A percentile compares a stretch with the other conserved stretches of the same genome.
Evolutionary conservation across 2,329 filamentous ascomycete species (phyloP).

Genomic region (Byssochlamys sp.): DNA sequence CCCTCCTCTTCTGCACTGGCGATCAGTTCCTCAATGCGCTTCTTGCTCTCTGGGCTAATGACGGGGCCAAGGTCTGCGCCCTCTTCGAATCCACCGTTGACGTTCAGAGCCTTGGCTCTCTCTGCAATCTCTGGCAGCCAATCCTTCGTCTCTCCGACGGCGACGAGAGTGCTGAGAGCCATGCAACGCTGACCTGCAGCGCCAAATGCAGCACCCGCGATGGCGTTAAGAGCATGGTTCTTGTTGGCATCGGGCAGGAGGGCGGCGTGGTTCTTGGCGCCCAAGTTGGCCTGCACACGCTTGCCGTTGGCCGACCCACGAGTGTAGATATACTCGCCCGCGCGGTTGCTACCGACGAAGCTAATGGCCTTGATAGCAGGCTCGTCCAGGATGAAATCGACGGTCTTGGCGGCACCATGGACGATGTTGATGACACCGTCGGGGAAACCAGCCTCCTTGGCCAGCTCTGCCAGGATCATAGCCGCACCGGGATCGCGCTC

Average conservation of each 20-base stretch:
- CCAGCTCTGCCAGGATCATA: constrained; percentile 53
- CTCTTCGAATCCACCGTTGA: constrained; percentile 53
- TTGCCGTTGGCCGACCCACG: constrained; percentile 55
- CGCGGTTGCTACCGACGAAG: constrained; percentile 57
- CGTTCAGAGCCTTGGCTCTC: constrained; percentile 49
- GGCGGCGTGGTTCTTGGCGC: constrained; percentile 59
- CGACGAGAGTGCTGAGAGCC: constrained; percentile 54
- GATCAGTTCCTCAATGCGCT: constrained; percentile 51
- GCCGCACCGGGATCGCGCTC: constrained; percentile 53
- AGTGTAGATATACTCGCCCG: constrained; percentile 56
- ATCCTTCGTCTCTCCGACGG: constrained; percentile 53
- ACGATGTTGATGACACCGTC: constrained; percentile 56
- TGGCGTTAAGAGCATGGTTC: constrained; percentile 56
- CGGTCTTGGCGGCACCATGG: constrained; percentile 52
- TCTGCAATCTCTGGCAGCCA: constrained; percentile 55
- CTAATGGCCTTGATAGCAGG: constrained; percentile 56
- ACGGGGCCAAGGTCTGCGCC: constrained; percentile 54
- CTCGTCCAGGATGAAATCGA: constrained; percentile 58
- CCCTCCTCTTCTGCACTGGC: constrained; percentile 52
- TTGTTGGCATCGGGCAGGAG: constrained; percentile 58
- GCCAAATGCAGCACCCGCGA: constrained; percentile 56
- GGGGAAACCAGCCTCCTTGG: constrained; percentile 52
- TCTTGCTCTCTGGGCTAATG: constrained; percentile 50
- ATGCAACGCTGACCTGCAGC: constrained; percentile 59
- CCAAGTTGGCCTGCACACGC: constrained; percentile 57